Conservation (phyloP, 2,329 filamentous ascomycete species). For the Nigrospora oryzae region DNA sequence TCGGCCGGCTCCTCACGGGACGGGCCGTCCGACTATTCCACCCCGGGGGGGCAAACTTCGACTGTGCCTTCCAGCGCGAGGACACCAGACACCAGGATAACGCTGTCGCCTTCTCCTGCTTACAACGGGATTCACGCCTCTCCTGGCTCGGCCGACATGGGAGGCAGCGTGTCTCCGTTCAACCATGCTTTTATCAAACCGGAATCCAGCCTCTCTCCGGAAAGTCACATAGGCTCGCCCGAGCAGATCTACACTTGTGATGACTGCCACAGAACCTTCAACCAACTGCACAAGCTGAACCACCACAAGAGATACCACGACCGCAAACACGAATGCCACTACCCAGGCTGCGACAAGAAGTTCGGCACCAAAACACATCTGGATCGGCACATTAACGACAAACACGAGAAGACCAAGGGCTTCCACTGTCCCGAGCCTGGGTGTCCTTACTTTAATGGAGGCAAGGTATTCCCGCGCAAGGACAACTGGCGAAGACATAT, state of each 20-base stretch:
- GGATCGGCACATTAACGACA: constrained; percentile 54
- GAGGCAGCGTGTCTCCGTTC: too few relatives aligned
- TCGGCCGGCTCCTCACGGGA: background rate
- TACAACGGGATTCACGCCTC: constrained; percentile 1
- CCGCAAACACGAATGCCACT: constrained; percentile 37
- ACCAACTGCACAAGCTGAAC: constrained; percentile 52
- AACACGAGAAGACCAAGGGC: constrained; percentile 50
- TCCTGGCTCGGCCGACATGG: too few relatives aligned
- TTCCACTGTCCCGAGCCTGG: constrained; percentile 47
- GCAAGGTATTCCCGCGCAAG: constrained; percentile 52
- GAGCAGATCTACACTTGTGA: constrained; percentile 23
- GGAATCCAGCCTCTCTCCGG: constrained; percentile 17
- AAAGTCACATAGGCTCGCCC: constrained; percentile 9
- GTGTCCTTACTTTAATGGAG: constrained; percentile 50
- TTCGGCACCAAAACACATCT: constrained; percentile 56
- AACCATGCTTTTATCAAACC: constrained; percentile 8
- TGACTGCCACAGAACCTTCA: constrained; percentile 37
- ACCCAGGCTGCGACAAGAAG: constrained; percentile 40
- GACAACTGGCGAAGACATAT: constrained; percentile 58
- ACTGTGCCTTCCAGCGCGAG: constrained; percentile 12
- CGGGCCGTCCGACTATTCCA: constrained; percentile 3
- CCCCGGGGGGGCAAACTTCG: constrained; percentile 2
- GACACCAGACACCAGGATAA: constrained; percentile 21
- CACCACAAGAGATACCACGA: constrained; percentile 56
- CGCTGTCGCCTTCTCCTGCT: constrained; percentile 19